A percentile compares a stretch with the other conserved stretches of the same genome.
Evolutionary conservation across 352 stramenopile species (phyloP).

Genomic region (Paralagenidium karlingii): DNA sequence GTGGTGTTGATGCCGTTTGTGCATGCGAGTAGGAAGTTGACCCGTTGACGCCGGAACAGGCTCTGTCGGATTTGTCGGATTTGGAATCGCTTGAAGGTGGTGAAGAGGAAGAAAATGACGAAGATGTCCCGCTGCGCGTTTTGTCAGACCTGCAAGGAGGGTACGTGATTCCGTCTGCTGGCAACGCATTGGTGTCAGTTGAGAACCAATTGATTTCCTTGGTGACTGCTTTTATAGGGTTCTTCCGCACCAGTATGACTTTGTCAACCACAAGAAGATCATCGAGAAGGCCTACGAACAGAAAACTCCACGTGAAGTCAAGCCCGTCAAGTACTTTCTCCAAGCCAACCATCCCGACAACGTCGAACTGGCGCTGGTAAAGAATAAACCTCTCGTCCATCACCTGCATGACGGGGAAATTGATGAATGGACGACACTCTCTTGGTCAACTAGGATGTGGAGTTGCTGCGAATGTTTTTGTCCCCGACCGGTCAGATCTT

Average conservation of each 20-base stretch:
- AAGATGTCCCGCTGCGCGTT: too few species aligned
- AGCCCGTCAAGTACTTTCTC: conserved; percentile 74
- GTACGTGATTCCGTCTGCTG: too few species aligned
- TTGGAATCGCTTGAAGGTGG: background rate
- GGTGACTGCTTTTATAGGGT: too few species aligned
- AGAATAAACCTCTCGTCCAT: background rate
- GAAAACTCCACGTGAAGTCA: too few species aligned
- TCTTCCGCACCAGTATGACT: too few species aligned
- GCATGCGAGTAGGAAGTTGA: too few species aligned
- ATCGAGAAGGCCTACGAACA: conserved; percentile 5
- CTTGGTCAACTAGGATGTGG: conserved; percentile 62
- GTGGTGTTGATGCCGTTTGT: background rate
- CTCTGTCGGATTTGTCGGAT: too few species aligned
- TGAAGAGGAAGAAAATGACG: conserved; percentile 1
- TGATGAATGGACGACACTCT: background rate
- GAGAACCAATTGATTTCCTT: too few species aligned
- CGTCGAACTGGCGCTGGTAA: conserved; percentile 57
- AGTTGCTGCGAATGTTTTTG: conserved; percentile 73
- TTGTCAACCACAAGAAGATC: background rate
- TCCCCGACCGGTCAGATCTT: conserved; percentile 71
- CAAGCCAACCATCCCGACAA: conserved; percentile 56
- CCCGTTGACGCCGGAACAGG: too few species aligned
- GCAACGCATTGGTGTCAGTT: too few species aligned
- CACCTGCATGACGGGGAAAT: background rate
- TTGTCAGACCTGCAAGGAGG: too few species aligned